phyloP scores from a whole-genome alignment of 106 monocot genomes.

The Narthecium ossifragum region DNA sequence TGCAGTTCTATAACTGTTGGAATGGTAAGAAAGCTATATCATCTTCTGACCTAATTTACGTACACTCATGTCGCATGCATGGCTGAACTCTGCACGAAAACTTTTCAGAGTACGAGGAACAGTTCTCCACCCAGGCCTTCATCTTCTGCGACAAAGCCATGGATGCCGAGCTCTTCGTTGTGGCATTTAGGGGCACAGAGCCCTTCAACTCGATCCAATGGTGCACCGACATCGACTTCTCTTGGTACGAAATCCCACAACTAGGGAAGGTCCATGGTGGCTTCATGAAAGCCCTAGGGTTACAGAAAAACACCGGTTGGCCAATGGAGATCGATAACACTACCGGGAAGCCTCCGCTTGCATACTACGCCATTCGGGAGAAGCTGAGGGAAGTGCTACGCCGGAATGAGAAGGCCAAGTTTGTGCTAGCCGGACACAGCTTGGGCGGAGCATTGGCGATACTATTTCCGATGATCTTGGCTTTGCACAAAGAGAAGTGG shows the following conservation, averaged over 20 bases:
- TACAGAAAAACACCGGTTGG: constrained; percentile 35
- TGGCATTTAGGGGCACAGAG: constrained; percentile 73
- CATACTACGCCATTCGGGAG: constrained; percentile 67
- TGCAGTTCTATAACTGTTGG: constrained; percentile 44
- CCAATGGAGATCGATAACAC: constrained; percentile 18
- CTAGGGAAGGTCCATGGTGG: constrained; percentile 81
- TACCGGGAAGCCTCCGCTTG: constrained; percentile 2
- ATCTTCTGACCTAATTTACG: no score
- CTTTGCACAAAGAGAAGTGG: constrained; percentile 35
- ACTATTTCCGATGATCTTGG: constrained; percentile 56
- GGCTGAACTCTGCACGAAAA: no score
- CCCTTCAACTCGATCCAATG: constrained; percentile 62
- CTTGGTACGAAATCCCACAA: constrained; percentile 58
- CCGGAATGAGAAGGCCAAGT: constrained; percentile 33
- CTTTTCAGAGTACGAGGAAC: constrained; percentile 40
- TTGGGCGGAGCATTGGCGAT: constrained; percentile 80
- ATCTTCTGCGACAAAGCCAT: constrained; percentile 45
- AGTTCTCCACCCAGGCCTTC: constrained; percentile 53
- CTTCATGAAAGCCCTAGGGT: constrained; percentile 81
- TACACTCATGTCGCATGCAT: neutral
- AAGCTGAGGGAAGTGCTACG: constrained; percentile 24
- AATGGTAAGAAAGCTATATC: constrained; percentile 55
- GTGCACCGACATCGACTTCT: constrained; percentile 77
- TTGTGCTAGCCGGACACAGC: constrained; percentile 79
- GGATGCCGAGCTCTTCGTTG: constrained; percentile 42